Conservation (phyloP, 2,329 filamentous ascomycete genomes). For the Penicillium thymicola region DNA sequence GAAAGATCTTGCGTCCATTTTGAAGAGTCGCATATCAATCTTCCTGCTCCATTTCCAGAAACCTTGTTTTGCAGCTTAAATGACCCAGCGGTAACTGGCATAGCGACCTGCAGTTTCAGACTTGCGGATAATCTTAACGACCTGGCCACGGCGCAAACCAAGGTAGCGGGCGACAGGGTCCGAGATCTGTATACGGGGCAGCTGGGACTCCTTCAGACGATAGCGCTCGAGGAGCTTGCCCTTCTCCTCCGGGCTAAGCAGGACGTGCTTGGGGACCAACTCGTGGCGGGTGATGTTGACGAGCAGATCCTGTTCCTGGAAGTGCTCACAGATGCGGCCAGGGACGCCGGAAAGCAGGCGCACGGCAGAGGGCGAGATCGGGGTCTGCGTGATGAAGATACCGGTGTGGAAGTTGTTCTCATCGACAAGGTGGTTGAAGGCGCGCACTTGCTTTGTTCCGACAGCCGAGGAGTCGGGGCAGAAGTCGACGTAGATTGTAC, state of each 20-base stretch:
- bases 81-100: constrained; percentile 81
- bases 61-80: constrained; percentile 27
- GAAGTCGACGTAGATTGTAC: constrained; percentile 93
- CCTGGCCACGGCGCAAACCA: constrained; percentile 83
- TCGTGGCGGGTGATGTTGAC: constrained; percentile 99
- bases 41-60: background rate
- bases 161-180: constrained; percentile 93
- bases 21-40: background rate
- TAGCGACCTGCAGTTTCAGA: constrained; percentile 95
- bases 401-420: constrained; percentile 82
- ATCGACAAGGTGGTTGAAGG: constrained; percentile 78
- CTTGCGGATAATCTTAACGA: constrained; percentile 96
- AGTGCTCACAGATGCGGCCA: constrained; percentile 83
- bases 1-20: background rate
- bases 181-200: constrained; percentile 84
- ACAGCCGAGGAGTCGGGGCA: constrained; percentile 68
- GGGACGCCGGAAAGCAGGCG: constrained; percentile 79
- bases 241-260: constrained; percentile 90
- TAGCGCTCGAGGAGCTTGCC: constrained; percentile 79
- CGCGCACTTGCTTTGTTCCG: constrained; percentile 87
- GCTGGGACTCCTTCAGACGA: constrained; percentile 92
- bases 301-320: constrained; percentile 90
- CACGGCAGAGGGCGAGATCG: constrained; percentile 80
- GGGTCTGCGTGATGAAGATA: constrained; percentile 79
- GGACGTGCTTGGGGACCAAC: constrained; percentile 87